A percentile compares a stretch with the other conserved stretches of the same genome.
phyloP scores from a whole-genome alignment of 129 eudicot species.

The Chrysanthemum makinoi region DNA sequence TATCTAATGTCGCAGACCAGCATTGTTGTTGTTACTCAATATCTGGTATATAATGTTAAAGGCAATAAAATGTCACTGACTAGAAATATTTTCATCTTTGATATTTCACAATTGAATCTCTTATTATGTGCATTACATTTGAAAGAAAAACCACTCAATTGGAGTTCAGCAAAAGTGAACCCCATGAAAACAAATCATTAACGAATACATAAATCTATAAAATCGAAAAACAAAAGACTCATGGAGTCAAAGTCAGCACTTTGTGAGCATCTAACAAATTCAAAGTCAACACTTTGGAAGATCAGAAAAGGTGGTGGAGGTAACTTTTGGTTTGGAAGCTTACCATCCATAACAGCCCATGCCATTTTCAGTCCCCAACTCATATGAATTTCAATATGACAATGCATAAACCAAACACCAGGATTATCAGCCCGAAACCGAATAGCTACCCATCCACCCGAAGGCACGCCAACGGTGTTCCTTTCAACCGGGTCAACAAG shows the following conservation, averaged over 20 bases:
- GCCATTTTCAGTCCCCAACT: constrained; percentile 71
- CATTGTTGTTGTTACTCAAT: too few species aligned
- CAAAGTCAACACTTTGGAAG: constrained; percentile 55
- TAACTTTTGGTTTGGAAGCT: constrained; percentile 50
- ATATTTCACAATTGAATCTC: constrained; percentile 13
- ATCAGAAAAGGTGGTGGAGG: constrained; percentile 67
- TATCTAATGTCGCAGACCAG: too few species aligned
- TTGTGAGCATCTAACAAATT: not conserved
- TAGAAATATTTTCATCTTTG: not conserved
- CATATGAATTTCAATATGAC: constrained; percentile 57
- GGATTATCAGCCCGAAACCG: constrained; percentile 61
- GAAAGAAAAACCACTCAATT: not conserved
- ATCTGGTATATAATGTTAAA: too few species aligned
- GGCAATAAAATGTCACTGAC: too few species aligned
- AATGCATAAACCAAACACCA: constrained; percentile 75
- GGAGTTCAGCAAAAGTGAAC: not conserved
- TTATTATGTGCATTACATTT: constrained; percentile 15
- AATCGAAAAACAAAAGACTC: constrained; percentile 26
- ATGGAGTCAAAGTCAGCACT: constrained; percentile 23
- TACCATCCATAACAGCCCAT: constrained; percentile 64
- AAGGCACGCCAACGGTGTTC: constrained; percentile 59
- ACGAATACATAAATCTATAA: constrained; percentile 23
- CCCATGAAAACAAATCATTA: constrained; percentile 5
- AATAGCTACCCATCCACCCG: constrained; percentile 66
- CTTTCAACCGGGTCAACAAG: constrained; percentile 61